Conservation (phyloP, 2,329 filamentous ascomycete species). For the Simplicillium aogashimaense region DNA sequence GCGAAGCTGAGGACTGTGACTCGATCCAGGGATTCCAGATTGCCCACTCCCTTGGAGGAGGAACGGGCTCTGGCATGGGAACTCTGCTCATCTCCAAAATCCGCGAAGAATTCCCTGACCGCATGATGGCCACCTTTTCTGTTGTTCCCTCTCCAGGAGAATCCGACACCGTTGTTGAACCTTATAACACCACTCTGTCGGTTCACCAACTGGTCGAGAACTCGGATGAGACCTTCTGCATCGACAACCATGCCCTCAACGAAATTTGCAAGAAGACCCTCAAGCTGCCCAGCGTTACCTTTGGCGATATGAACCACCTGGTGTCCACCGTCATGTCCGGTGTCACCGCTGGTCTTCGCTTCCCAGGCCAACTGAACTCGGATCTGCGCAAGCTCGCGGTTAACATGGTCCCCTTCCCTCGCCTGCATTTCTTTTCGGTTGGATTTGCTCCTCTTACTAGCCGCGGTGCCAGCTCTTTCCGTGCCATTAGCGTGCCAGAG, state of each 20-base stretch:
- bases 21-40: conserved; percentile 99
- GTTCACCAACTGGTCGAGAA: conserved; percentile 99
- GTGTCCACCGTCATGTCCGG: conserved; percentile 99
- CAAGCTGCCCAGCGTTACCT: conserved; percentile 96
- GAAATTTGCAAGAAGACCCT: conserved; percentile 99
- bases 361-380: conserved; percentile 99
- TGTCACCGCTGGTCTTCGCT: conserved; percentile 95
- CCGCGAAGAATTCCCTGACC: conserved; percentile 98
- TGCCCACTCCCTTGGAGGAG: conserved; percentile 99
- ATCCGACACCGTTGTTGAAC: conserved; percentile 98
- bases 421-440: conserved; percentile 99
- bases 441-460: conserved; percentile 97
- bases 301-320: conserved; percentile 98
- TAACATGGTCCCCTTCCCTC: conserved; percentile 99
- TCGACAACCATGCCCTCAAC: conserved; percentile 99
- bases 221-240: conserved; percentile 99
- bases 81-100: conserved; percentile 99
- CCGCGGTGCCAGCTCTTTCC: conserved; percentile 78
- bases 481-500: conserved; percentile 92
- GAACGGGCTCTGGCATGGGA: conserved; percentile 99
- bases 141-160: conserved; percentile 98
- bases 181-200: conserved; percentile 98
- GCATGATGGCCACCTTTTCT: conserved; percentile 99
- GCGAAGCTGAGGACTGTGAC: conserved; percentile 97
- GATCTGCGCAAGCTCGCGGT: conserved; percentile 98